Percentiles rank a stretch among this genome's conserved stretches.
phyloP scores from a whole-genome alignment of 441 rosid species.

The Caryocar brasiliense region DNA sequence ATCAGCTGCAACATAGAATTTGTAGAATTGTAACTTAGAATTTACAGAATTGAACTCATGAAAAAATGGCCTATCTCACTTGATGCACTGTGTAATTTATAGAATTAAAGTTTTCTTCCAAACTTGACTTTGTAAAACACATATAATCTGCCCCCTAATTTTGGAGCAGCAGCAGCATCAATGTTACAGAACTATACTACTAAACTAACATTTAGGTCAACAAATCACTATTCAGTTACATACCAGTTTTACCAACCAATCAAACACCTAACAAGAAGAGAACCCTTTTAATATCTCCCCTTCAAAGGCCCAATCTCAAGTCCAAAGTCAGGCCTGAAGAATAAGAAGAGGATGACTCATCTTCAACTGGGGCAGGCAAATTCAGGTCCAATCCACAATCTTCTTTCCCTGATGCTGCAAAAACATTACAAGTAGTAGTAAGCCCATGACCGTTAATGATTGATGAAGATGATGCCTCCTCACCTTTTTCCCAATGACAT shows the following conservation, averaged over 20 bases:
- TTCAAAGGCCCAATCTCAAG: conserved; percentile 63
- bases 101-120: no score
- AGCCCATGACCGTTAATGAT: conserved; percentile 10
- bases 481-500: conserved; percentile 70
- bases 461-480: conserved; percentile 16
- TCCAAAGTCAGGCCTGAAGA: conserved; percentile 46
- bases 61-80: no score
- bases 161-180: no score
- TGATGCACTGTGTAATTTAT: no score
- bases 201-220: no score
- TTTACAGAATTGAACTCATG: no score
- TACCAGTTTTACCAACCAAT: neutral
- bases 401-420: neutral
- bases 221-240: neutral
- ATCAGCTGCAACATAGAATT: no score
- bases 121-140: no score
- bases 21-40: no score
- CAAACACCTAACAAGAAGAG: neutral
- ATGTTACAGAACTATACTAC: no score
- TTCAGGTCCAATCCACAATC: conserved; percentile 49
- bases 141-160: no score
- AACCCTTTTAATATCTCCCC: neutral
- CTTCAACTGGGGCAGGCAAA: conserved; percentile 46
- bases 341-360: conserved; percentile 24
- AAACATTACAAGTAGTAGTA: no score